Conservation (phyloP, 495 filamentous ascomycete species). For the Trichocladium uniseriatum region DNA sequence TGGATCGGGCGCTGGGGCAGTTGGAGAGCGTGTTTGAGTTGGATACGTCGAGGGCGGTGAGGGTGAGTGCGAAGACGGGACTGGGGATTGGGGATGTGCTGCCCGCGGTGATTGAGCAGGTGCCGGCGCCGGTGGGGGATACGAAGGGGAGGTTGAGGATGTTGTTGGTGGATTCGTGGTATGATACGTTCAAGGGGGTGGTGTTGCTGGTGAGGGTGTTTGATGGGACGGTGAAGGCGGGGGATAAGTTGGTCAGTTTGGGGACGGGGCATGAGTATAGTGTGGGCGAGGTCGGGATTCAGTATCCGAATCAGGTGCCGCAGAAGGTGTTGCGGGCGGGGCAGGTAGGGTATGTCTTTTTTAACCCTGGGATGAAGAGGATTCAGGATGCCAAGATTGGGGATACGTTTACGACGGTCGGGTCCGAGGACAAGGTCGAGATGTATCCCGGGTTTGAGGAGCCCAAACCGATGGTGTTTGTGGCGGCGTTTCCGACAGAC, state of each 20-base stretch:
- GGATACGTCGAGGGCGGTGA: slow-evolving; percentile 66
- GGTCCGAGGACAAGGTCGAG: slow-evolving; percentile 65
- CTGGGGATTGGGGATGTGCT: slow-evolving; percentile 71
- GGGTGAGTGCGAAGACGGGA: slow-evolving; percentile 91
- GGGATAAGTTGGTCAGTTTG: slow-evolving; percentile 75
- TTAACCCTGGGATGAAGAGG: slow-evolving; percentile 96
- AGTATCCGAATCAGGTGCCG: slow-evolving; percentile 82
- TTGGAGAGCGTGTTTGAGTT: slow-evolving; percentile 79
- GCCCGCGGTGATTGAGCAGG: slow-evolving; percentile 73
- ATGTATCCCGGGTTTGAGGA: slow-evolving; percentile 90
- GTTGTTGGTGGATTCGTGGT: slow-evolving; percentile 95
- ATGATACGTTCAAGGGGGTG: slow-evolving; percentile 89
- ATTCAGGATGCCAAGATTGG: slow-evolving; percentile 93
- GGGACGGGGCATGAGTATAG: slow-evolving; percentile 79
- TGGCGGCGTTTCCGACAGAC: slow-evolving; percentile 89
- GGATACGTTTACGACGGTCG: slow-evolving; percentile 85
- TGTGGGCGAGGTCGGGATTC: slow-evolving; percentile 93
- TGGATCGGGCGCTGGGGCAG: slow-evolving; percentile 75
- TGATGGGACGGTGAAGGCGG: slow-evolving; percentile 72
- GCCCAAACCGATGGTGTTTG: slow-evolving; percentile 97
- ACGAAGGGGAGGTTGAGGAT: slow-evolving; percentile 61
- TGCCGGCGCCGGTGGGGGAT: slow-evolving; percentile 75
- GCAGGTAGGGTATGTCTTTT: slow-evolving; percentile 91
- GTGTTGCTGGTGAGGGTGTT: slow-evolving; percentile 88
- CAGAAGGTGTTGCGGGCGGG: slow-evolving; percentile 75